phyloP scores from a whole-genome alignment of 108 stramenopile genomes.

The Cylindrotheca closterium region DNA sequence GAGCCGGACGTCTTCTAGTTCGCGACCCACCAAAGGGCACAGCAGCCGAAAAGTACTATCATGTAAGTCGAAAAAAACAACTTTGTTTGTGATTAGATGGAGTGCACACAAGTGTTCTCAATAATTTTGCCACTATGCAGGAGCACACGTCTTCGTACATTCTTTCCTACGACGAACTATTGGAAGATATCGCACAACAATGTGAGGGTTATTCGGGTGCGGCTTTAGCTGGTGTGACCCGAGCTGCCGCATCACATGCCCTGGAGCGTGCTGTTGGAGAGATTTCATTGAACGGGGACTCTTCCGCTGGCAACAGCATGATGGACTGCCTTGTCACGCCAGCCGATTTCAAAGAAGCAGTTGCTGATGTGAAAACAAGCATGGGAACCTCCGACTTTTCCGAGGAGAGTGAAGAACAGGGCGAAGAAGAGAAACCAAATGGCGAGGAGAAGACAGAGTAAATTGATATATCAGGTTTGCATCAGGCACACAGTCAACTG shows the following conservation, averaged over 20 bases:
- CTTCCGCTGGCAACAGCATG: constrained; percentile 16
- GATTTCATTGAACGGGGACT: constrained; percentile 30
- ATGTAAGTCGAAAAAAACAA: constrained; percentile 21
- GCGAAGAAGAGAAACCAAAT: neutral
- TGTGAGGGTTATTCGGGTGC: constrained; percentile 85
- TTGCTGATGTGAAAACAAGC: constrained; percentile 57
- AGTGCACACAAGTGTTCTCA: neutral
- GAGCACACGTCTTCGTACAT: neutral
- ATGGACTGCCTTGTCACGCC: constrained; percentile 70
- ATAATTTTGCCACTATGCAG: neutral
- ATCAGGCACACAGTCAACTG: too few relatives aligned
- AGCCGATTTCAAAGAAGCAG: constrained; percentile 62
- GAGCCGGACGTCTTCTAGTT: constrained; percentile 72
- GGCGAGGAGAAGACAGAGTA: neutral
- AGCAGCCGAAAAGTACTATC: constrained; percentile 31
- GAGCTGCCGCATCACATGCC: constrained; percentile 79
- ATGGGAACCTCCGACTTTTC: constrained; percentile 36
- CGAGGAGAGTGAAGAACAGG: constrained; percentile 16
- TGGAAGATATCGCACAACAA: constrained; percentile 54
- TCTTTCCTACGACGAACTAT: constrained; percentile 43
- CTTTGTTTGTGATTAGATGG: neutral
- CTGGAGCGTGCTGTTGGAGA: constrained; percentile 73
- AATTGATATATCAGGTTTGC: neutral
- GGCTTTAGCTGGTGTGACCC: constrained; percentile 67
- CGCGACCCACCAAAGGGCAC: constrained; percentile 62